Percentiles rank a stretch among this genome's conserved stretches.
phyloP scores from a whole-genome alignment of 352 stramenopile species.

The Phytophthora tentaculata region DNA sequence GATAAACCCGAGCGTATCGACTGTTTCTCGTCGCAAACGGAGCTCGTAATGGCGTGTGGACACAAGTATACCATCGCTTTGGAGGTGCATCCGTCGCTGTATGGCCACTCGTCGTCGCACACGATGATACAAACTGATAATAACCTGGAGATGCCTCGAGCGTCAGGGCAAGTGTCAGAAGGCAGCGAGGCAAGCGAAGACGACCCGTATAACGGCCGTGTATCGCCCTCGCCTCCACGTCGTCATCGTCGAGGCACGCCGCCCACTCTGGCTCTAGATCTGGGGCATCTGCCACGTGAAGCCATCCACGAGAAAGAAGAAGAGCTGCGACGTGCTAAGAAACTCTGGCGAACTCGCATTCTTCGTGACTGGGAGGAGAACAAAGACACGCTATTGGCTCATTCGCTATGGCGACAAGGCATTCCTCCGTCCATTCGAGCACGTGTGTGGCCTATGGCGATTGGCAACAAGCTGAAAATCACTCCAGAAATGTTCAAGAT shows the following conservation, averaged over 20 bases:
- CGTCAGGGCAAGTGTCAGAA: constrained; percentile 23
- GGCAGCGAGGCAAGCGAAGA: constrained; percentile 36
- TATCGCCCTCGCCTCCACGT: constrained; percentile 22
- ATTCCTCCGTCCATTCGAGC: constrained; percentile 86
- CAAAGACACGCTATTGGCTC: constrained; percentile 73
- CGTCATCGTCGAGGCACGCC: constrained; percentile 32
- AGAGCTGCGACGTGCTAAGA: constrained; percentile 82
- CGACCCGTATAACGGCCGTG: constrained; percentile 15
- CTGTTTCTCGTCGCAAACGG: constrained; percentile 62
- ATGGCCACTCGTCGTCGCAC: constrained; percentile 15
- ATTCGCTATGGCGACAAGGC: constrained; percentile 81
- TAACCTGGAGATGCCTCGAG: constrained; percentile 22
- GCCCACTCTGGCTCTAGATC: constrained; percentile 29
- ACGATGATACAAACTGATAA: constrained; percentile 10
- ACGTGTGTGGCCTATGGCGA: constrained; percentile 83
- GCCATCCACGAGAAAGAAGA: constrained; percentile 82
- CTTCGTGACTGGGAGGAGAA: constrained; percentile 81
- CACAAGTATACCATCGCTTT: constrained; percentile 87
- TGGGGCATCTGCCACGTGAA: constrained; percentile 36
- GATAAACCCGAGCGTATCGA: constrained; percentile 80
- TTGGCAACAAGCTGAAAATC: constrained; percentile 87
- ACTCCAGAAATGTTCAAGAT: constrained; percentile 90
- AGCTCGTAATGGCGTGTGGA: constrained; percentile 71
- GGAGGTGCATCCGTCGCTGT: constrained; percentile 47
- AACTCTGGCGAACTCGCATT: constrained; percentile 82